These are phyloP conservation scores for Aspergillus fumigatiaffinis DNA, from an alignment of 2,329 filamentous ascomycete genomes.

Conservation along the genomic window DNA sequence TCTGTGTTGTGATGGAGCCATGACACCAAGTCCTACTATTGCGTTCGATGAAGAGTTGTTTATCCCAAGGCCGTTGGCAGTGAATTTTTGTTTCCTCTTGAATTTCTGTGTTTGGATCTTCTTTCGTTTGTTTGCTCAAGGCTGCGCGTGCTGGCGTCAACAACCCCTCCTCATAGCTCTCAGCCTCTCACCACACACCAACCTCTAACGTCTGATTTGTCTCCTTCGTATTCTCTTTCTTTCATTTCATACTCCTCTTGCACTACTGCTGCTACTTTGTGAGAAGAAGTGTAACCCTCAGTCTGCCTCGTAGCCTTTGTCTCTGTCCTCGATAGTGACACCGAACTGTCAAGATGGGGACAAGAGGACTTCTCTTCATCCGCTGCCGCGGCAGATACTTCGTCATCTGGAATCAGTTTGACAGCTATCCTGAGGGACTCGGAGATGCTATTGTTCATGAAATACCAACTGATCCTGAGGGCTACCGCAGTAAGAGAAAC, in stretches of 20 bases:
- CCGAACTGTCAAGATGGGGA: slow-evolving; percentile 10
- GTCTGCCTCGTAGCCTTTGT: not conserved
- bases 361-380: slow-evolving; percentile 11
- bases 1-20: not conserved
- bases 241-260: not conserved
- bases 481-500: slow-evolving; percentile 11
- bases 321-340: not conserved
- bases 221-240: not conserved
- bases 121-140: not conserved
- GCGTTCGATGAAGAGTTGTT: not conserved
- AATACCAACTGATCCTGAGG: slow-evolving; percentile 9
- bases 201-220: not conserved
- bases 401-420: slow-evolving; percentile 15
- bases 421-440: slow-evolving; percentile 18
- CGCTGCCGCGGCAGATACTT: slow-evolving; percentile 18
- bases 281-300: not conserved
- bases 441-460: slow-evolving; percentile 10
- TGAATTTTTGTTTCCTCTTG: not conserved
- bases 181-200: not conserved
- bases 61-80: not conserved
- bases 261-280: not conserved
- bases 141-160: not conserved
- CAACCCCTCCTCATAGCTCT: not conserved
- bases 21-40: not conserved
- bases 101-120: not conserved